These are phyloP conservation scores for Talaromyces rugulosus DNA, from an alignment of 2,329 filamentous ascomycete genomes.

Conservation along the genomic window DNA sequence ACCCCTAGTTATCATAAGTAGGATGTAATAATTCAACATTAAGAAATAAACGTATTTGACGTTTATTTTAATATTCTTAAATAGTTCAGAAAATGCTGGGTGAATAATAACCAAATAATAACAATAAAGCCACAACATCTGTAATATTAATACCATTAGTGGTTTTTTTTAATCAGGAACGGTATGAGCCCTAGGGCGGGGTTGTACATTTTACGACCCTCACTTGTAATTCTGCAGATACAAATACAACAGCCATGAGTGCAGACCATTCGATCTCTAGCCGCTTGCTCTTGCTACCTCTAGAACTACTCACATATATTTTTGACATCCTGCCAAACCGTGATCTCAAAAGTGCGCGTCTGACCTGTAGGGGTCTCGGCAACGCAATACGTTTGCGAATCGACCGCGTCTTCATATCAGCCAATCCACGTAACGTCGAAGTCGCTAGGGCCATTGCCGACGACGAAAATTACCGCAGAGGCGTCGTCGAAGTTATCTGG, in stretches of 20 bases:
- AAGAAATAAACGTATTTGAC: too few species aligned
- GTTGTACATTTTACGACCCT: too few species aligned
- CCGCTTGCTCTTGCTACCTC: neutral
- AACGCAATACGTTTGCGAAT: constrained; percentile 21
- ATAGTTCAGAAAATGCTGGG: too few species aligned
- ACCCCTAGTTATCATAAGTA: too few species aligned
- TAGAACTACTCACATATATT: neutral
- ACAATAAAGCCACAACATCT: too few species aligned
- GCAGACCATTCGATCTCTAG: neutral
- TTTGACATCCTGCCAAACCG: constrained; percentile 18
- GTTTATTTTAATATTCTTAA: too few species aligned
- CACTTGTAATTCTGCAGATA: neutral
- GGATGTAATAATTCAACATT: too few species aligned
- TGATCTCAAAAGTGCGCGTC: constrained; percentile 24
- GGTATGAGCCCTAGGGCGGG: too few species aligned
- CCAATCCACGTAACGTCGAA: constrained; percentile 36
- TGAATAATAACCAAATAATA: too few species aligned
- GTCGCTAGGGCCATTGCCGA: constrained; percentile 35
- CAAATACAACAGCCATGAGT: neutral
- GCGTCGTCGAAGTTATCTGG: constrained; percentile 38
- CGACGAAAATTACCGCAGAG: constrained; percentile 28
- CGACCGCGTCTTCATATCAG: constrained; percentile 37
- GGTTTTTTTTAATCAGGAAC: too few species aligned
- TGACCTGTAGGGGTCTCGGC: constrained; percentile 18
- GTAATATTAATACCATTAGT: too few species aligned